Evolutionary conservation across 2,329 filamentous ascomycete genomes (phyloP).

Genomic region (Phoma sp.): DNA sequence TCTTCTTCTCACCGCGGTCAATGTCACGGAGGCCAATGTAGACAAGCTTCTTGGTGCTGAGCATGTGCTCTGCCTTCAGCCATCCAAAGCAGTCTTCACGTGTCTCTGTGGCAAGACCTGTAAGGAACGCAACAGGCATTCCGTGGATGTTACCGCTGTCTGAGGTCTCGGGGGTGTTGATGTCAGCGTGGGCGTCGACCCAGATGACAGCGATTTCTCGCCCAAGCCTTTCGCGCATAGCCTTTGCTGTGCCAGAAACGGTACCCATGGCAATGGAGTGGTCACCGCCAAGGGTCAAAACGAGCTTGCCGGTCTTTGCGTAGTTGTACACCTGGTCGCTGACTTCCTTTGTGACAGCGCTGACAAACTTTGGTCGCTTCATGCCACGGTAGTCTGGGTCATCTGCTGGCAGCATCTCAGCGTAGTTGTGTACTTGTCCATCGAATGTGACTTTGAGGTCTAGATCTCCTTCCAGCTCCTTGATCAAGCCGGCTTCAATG

Average conservation of each 20-base stretch:
- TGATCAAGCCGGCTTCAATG: conserved; percentile 85
- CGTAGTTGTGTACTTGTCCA: conserved; percentile 80
- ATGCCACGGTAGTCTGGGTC: conserved; percentile 88
- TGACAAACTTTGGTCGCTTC: conserved; percentile 91
- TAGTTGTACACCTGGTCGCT: conserved; percentile 87
- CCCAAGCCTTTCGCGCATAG: conserved; percentile 80
- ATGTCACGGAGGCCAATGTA: conserved; percentile 97
- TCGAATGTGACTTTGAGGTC: conserved; percentile 90
- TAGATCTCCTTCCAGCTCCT: conserved; percentile 82
- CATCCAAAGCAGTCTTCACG: conserved; percentile 86
- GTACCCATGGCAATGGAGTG: conserved; percentile 97
- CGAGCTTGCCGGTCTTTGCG: conserved; percentile 81
- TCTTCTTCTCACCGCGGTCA: conserved; percentile 91
- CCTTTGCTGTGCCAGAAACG: conserved; percentile 85
- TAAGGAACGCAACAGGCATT: conserved; percentile 94
- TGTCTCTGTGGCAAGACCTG: conserved; percentile 80
- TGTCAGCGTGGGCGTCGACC: conserved; percentile 98
- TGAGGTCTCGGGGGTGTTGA: conserved; percentile 93
- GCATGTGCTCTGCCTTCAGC: conserved; percentile 75
- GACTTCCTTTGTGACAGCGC: conserved; percentile 81
- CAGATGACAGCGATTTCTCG: conserved; percentile 94
- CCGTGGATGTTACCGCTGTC: conserved; percentile 95
- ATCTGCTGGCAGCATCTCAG: conserved; percentile 71
- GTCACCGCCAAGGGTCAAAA: conserved; percentile 93
- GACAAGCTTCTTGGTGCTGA: conserved; percentile 84